Conservation (phyloP, 2,329 filamentous ascomycete genomes). For the Cytospora paraplurivora region DNA sequence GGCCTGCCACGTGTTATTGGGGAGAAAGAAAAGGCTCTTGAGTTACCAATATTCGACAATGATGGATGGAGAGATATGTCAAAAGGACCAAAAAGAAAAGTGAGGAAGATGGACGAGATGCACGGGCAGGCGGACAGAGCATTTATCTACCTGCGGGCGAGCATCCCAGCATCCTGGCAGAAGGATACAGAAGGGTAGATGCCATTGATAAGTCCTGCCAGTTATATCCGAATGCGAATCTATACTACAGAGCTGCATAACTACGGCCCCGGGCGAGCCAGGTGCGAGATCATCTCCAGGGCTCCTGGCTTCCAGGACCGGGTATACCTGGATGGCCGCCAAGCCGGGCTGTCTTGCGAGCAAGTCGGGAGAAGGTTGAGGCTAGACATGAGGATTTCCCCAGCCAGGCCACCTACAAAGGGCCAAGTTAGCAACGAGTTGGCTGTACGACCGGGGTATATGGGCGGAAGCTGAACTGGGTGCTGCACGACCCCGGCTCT, state of each 20-base stretch:
- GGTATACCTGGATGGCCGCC: neutral
- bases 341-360: slow-evolving; percentile 5
- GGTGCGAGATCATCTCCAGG: no score
- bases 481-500: neutral
- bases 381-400: slow-evolving; percentile 15
- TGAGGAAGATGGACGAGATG: neutral
- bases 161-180: neutral
- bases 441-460: neutral
- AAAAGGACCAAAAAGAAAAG: neutral
- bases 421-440: neutral
- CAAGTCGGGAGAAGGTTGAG: neutral
- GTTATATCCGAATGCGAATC: neutral
- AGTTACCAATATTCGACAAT: neutral
- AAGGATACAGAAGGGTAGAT: neutral
- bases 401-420: neutral
- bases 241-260: no score
- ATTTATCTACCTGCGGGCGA: slow-evolving; percentile 18
- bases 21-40: neutral
- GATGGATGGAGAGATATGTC: neutral
- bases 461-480: slow-evolving; percentile 4
- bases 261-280: no score
- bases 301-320: neutral
- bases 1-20: slow-evolving; percentile 8
- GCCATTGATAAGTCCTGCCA: neutral
- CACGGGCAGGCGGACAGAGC: neutral